Base-by-base conservation (phyloP, 164 flowering plant species). In the Platanus orientalis region DNA sequence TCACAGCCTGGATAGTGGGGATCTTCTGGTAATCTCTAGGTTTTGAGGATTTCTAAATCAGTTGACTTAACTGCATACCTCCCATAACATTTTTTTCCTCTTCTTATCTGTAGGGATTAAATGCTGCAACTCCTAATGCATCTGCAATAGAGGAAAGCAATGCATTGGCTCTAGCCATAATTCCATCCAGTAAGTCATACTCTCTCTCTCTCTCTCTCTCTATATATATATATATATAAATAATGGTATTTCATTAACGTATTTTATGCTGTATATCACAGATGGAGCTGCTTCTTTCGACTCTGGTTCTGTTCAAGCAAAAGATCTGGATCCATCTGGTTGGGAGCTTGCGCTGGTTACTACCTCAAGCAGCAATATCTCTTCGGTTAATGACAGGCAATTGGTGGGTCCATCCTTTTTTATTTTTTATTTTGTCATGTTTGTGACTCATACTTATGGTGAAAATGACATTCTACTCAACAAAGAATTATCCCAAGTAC, bases 341-440 rank as follows among this genome's bases (percentile, higher is more conserved):
- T 95, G 99, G 99, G 99, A 95, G 55, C 97, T 95, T 75, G 99
- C 99, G n/a, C 79, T 95, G 58, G 97, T 95, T 63, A 72, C 85
- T 36, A 84, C 91, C 60, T 91, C 99, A 26, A 87, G 96, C 75
- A 79, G 68, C 70, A 69, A 84, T 62, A 71, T 81, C 55, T 89
- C 97, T 58, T 29, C 97, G 27, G 78, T 54, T 58, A 82, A 74
- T 56, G 96, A 92, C 24, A 82, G 97, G 71, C 92, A 88, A 79
- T 71, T 92, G 97, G 99, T 95, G 77, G 51, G 88, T 57, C 27
- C 54, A 32, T 32, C 13, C 24, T 54, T 28, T 62, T 28, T 24
- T 34, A 32, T 23, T 36, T 14, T 36, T 36, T 36, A 1, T 36
- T 36, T 14, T 7, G 42, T 36, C 12, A 3, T 10, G 10, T 14